Evolutionary conservation across 805 yeast genomes (phyloP).

Genomic region (Yarrowia porcina): DNA sequence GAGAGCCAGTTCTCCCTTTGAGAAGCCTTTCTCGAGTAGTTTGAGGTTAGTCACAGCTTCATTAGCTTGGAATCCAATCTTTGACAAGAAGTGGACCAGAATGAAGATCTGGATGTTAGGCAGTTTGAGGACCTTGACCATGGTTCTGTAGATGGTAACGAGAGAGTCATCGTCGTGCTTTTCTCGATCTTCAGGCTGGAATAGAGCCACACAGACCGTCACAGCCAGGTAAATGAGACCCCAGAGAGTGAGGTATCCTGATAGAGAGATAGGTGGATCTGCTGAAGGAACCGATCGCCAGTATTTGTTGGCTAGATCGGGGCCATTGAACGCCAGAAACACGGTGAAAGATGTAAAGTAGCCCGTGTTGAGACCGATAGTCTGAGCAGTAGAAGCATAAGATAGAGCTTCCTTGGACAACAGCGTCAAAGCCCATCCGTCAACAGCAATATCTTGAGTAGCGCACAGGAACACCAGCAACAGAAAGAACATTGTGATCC

Average conservation of each 20-base stretch:
- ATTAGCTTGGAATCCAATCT: slow-evolving; percentile 91
- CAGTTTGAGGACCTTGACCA: slow-evolving; percentile 44
- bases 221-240: slow-evolving; percentile 68
- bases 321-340: slow-evolving; percentile 83
- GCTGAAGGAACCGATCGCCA: slow-evolving; percentile 59
- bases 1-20: slow-evolving; percentile 89
- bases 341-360: slow-evolving; percentile 89
- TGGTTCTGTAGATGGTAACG: slow-evolving; percentile 37
- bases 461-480: slow-evolving; percentile 83
- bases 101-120: slow-evolving; percentile 73
- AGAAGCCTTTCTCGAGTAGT: slow-evolving; percentile 82
- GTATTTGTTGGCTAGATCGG: slow-evolving; percentile 87
- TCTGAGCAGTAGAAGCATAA: slow-evolving; percentile 96
- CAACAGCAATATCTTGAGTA: slow-evolving; percentile 97
- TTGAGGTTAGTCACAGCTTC: slow-evolving; percentile 95
- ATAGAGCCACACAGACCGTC: slow-evolving; percentile 56
- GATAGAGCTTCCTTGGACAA: slow-evolving; percentile 73
- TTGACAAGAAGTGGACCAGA: slow-evolving; percentile 70
- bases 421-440: slow-evolving; percentile 96
- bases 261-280: slow-evolving; percentile 65
- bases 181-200: slow-evolving; percentile 70
- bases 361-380: slow-evolving; percentile 90
- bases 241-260: slow-evolving; percentile 73
- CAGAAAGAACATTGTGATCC: slow-evolving; percentile 70
- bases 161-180: slow-evolving; percentile 35